These are phyloP conservation scores for Tulasnella sp. DNA, from an alignment of 768 basidiomycete species.

Conservation along the genomic window DNA sequence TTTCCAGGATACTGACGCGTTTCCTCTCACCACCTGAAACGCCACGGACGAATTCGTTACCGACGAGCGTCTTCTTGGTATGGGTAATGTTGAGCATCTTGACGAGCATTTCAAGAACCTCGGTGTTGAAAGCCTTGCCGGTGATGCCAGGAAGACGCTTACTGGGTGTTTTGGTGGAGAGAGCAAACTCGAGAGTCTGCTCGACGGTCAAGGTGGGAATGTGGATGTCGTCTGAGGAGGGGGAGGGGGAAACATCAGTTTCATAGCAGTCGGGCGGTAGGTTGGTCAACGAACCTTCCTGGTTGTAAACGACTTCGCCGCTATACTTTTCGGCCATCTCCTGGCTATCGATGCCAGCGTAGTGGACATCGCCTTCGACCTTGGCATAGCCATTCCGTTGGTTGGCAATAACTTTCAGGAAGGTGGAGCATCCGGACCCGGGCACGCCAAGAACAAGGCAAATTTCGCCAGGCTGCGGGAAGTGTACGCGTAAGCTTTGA, in stretches of 20 bases:
- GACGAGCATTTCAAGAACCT: conserved; percentile 40
- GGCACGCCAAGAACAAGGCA: conserved; percentile 40
- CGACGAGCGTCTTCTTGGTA: conserved; percentile 58
- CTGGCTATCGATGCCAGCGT: conserved; percentile 36
- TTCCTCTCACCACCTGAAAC: conserved; percentile 69
- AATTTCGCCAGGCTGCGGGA: conserved; percentile 66
- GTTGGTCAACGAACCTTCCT: conserved; percentile 39
- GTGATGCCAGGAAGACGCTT: conserved; percentile 28
- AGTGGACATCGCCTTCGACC: conserved; percentile 34
- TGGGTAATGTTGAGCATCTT: conserved; percentile 68
- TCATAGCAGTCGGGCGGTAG: background rate
- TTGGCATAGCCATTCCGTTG: conserved; percentile 28
- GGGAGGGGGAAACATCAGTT: background rate
- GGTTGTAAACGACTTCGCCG: conserved; percentile 29
- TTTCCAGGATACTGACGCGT: conserved; percentile 73
- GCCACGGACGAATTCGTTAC: conserved; percentile 60
- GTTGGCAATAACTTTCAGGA: conserved; percentile 40
- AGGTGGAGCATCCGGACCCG: conserved; percentile 34
- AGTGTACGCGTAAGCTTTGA: too few species aligned
- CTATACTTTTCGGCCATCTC: conserved; percentile 32
- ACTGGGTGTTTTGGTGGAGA: conserved; percentile 32
- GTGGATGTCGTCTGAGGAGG: conserved; percentile 35
- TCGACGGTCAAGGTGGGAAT: conserved; percentile 39
- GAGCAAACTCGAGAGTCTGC: conserved; percentile 40
- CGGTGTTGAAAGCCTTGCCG: conserved; percentile 28